Evolutionary conservation across 2,329 filamentous ascomycete species (phyloP), one percentile per base, ranked within the genome.

Genomic region (Aspergillus cejpii): DNA sequence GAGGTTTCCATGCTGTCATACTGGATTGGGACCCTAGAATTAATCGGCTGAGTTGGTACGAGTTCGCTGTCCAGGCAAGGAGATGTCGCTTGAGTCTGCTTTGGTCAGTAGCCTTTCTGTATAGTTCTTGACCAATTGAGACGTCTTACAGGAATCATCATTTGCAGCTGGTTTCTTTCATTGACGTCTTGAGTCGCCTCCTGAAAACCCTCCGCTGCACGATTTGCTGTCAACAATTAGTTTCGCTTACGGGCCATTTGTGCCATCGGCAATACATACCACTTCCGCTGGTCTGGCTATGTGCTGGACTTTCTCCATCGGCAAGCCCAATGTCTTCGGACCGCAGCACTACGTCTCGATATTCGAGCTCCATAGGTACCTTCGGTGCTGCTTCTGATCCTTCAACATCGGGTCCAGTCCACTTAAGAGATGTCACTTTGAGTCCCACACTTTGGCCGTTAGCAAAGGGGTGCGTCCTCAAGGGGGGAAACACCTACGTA

Each of bases 361-460:
- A 65, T 37, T 61, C 53, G 27, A 68, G 56, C n/a, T 61, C 44
- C 6, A 48, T 41, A 33, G 62, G 61, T 37, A 65, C 55, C 41
- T 55, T 51, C 12, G 56, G 58, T 2, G 44, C 21, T 15, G 41
- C 39, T 46, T 63, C 57, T 29, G 57, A 54, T 31, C 43, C 56
- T 12, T 53, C 50, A 4, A 45, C 44, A 5, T 59, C 53, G 21
- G 52, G 50, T 7, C 58, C 59, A 28, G 44, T 56, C 57, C 59
- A 64, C 48, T 62, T 63, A 21, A 66, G 43, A 47, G 60, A 61
- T 43, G 61, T 58, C 4, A 69, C 59, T 38, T 59, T 64, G 11
- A 66, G 51, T 8, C 63, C 61, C 45, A 64, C 61, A 28, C 61
- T 67, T 28, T 2, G 14, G n/a, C n/a, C 19, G 39, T 59, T 44